These are phyloP conservation scores for Cubamyces sp. DNA, from an alignment of 768 basidiomycete genomes.

Conservation along the genomic window DNA sequence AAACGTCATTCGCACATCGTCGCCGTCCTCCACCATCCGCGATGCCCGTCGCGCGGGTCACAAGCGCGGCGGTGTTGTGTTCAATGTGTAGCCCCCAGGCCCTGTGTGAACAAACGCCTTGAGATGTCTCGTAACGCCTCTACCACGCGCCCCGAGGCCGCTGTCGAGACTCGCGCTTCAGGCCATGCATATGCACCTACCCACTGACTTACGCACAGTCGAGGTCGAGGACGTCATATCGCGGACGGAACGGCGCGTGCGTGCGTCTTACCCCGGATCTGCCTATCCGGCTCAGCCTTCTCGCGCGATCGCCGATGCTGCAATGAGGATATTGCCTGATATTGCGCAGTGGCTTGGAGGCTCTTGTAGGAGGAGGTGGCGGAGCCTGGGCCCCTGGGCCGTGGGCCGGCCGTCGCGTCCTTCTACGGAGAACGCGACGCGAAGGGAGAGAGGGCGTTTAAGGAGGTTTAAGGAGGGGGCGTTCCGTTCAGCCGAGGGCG, in stretches of 20 bases:
- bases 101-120: neutral
- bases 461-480: too few species aligned
- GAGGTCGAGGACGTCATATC: neutral
- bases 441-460: too few species aligned
- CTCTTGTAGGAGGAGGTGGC: neutral
- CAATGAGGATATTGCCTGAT: neutral
- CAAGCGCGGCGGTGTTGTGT: neutral
- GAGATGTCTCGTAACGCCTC: neutral
- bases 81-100: too few species aligned
- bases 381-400: conserved; percentile 1
- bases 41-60: conserved; percentile 1
- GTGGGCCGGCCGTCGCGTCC: neutral
- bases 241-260: neutral
- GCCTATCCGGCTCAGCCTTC: conserved; percentile 3
- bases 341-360: too few species aligned
- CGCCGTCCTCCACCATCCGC: neutral
- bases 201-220: too few species aligned
- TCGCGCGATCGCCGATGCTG: neutral
- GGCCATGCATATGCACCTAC: too few species aligned
- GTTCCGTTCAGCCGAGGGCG: neutral
- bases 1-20: conserved; percentile 5
- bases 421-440: neutral
- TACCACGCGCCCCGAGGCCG: neutral
- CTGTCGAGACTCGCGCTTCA: neutral
- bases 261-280: conserved; percentile 4